These are phyloP conservation scores for Hymenochaete sp. DNA, from an alignment of 1,284 basidiomycete genomes.

Conservation along the genomic window DNA sequence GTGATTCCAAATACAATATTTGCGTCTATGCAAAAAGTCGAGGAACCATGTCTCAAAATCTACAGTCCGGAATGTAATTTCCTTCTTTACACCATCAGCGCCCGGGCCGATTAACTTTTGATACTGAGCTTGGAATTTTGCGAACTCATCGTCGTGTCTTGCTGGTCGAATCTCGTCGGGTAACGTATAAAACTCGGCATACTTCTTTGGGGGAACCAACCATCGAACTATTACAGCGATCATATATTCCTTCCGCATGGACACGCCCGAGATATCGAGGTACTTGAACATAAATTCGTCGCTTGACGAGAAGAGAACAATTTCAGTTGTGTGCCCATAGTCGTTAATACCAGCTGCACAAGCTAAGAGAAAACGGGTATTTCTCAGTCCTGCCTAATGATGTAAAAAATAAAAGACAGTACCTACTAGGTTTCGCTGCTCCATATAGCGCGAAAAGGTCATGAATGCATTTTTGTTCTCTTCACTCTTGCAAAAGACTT, in stretches of 20 bases:
- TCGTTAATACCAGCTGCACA: conserved; percentile 40
- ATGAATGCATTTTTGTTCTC: conserved; percentile 34
- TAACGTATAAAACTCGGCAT: not conserved
- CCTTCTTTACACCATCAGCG: no score
- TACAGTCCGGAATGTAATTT: conserved; percentile 36
- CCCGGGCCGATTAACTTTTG: no score
- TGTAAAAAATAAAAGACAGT: not conserved
- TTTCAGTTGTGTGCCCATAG: conserved; percentile 30
- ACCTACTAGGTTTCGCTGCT: conserved; percentile 35
- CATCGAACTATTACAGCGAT: conserved; percentile 43
- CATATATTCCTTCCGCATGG: conserved; percentile 24
- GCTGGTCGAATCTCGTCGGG: conserved; percentile 5
- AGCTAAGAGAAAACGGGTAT: conserved; percentile 31
- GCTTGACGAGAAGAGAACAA: conserved; percentile 38
- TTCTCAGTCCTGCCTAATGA: not conserved
- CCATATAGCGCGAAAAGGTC: conserved; percentile 39
- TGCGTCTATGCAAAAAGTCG: conserved; percentile 32
- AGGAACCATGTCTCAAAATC: conserved; percentile 36
- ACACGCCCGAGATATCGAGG: conserved; percentile 25
- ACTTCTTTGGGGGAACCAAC: conserved; percentile 26
- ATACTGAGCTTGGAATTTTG: conserved; percentile 24
- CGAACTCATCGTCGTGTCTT: conserved; percentile 2
- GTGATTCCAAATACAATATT: conserved; percentile 31
- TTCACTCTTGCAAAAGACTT: conserved; percentile 33
- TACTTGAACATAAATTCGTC: conserved; percentile 24